Base-by-base conservation (phyloP, 208 protist species). In the Crithidia acanthocephali region DNA sequence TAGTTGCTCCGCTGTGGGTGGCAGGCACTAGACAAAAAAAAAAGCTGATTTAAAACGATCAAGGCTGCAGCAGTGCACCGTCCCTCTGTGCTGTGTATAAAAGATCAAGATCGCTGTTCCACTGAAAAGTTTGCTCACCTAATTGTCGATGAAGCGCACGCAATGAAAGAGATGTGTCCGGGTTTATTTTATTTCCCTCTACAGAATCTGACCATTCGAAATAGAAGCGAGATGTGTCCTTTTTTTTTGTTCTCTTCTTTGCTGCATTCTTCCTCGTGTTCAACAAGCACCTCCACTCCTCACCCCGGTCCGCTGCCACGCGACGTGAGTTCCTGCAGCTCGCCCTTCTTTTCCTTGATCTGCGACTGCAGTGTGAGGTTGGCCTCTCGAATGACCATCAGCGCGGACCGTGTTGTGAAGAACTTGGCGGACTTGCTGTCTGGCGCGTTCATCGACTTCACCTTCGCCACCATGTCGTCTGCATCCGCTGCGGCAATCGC, bases 301-400 rank as follows among this genome's bases (percentile, higher is more conserved):
- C 37, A 61, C 52, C 35, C 18, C 56, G 28, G 28, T 18, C 42
- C 13, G 22, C 62, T 37, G 25, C 47, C 56, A 11, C 59, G 48
- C 53, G 44, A 27, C 15, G 84, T 81, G 37, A 94, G 65, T 51
- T 87, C 84, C 37, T 80, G 58, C 58, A 95, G 71, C 77, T 95
- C 90, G 6, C 76, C 86, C 59, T 81, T 79, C 80, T 93, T 92
- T 50, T 90, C 87, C 11, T 81, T 50, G 47, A 95, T 91, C 52
- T 90, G 77, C 16, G 61, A 68, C 80, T 91, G 74, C 22, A 95
- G 18, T 2, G 87, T 58, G 8, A 82, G 61, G 33, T 91, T 80
- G 22, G 88, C 88, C 68, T 90, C 88, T 0, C 83, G 84, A 15
- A 94, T 82, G 0, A 90, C 44, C 53, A 57, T 66, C 45, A 85